Evolutionary conservation across 305 asterid species (phyloP).

Genomic region (Solanum hybrid): DNA sequence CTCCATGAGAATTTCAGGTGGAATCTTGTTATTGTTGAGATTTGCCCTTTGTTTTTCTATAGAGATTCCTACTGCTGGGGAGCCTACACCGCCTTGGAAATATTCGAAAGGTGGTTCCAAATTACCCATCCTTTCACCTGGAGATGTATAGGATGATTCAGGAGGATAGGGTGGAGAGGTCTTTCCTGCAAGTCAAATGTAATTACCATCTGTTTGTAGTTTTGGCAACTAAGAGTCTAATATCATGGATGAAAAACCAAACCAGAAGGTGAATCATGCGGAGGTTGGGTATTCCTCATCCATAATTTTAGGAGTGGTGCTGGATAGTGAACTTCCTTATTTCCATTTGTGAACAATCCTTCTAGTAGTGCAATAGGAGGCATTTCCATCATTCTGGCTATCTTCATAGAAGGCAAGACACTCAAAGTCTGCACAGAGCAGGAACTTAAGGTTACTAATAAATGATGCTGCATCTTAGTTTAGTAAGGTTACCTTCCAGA

Average conservation of each 20-base stretch:
- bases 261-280: constrained; percentile 74
- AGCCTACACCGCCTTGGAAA: constrained; percentile 34
- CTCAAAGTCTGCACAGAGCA: background rate
- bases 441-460: background rate
- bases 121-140: constrained; percentile 27
- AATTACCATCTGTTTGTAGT: background rate
- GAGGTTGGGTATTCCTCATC: constrained; percentile 51
- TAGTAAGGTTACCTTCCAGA: background rate
- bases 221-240: background rate
- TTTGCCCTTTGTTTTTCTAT: constrained; percentile 47
- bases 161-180: constrained; percentile 46
- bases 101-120: constrained; percentile 35
- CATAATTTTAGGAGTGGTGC: constrained; percentile 54
- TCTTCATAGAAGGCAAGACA: constrained; percentile 35
- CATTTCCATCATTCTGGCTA: constrained; percentile 45
- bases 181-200: constrained; percentile 33
- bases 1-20: constrained; percentile 36
- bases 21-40: constrained; percentile 19
- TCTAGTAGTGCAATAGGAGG: constrained; percentile 64
- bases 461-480: background rate
- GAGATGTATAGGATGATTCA: constrained; percentile 45
- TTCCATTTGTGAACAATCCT: constrained; percentile 29
- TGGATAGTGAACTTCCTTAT: constrained; percentile 51
- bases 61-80: constrained; percentile 25
- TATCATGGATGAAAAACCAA: constrained; percentile 12